Conservation (phyloP, 495 filamentous ascomycete species). For the Hypomontagnella submonticulosa region DNA sequence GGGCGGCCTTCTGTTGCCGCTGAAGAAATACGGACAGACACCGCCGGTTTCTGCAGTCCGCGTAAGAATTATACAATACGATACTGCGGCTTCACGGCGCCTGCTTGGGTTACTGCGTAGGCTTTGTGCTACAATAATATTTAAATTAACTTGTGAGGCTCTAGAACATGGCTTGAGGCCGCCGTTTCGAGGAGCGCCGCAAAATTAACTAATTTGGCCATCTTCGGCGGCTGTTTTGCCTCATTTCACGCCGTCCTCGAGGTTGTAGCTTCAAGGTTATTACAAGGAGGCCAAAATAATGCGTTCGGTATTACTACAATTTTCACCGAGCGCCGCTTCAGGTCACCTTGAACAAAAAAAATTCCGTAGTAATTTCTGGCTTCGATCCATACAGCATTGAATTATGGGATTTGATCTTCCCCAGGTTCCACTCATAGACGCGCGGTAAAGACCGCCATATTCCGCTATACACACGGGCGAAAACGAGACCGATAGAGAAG, state of each 20-base stretch:
- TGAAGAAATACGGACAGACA: conserved; percentile 18
- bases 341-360: conserved; percentile 29
- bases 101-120: background rate
- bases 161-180: conserved; percentile 30
- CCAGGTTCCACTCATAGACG: conserved; percentile 23
- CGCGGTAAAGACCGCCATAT: background rate
- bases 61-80: background rate
- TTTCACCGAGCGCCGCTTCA: conserved; percentile 18
- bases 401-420: conserved; percentile 20
- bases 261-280: background rate
- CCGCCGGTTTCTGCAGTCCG: too few species aligned
- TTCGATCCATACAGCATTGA: conserved; percentile 18
- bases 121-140: too few species aligned
- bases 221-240: conserved; percentile 29
- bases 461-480: conserved; percentile 10
- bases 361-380: conserved; percentile 13
- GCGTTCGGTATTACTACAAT: background rate
- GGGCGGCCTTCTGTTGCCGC: conserved; percentile 23
- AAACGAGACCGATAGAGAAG: background rate
- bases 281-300: conserved; percentile 15
- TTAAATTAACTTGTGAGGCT: conserved; percentile 2
- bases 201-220: conserved; percentile 4
- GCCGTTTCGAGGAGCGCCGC: conserved; percentile 19
- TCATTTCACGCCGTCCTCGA: conserved; percentile 16
- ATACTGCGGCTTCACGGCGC: conserved; percentile 10